Evolutionary conservation across 331 rosid species (phyloP).

Genomic region (Rhamnella rubrinervis): DNA sequence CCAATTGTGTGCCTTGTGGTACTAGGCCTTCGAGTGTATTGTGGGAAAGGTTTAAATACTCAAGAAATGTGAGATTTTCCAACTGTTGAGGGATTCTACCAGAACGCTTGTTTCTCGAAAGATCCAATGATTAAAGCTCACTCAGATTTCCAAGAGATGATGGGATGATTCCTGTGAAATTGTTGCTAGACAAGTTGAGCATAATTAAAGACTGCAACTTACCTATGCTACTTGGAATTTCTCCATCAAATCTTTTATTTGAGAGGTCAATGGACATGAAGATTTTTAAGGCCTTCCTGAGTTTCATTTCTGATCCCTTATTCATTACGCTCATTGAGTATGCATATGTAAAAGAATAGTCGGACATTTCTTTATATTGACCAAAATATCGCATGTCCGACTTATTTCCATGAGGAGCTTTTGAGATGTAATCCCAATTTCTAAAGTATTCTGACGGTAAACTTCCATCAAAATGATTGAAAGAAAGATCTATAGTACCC

Average conservation of each 20-base stretch:
- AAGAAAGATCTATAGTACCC: too few species aligned
- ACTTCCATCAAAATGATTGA: too few species aligned
- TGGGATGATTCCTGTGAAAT: slow-evolving; percentile 12
- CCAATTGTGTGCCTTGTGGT: slow-evolving; percentile 3
- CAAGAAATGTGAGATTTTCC: slow-evolving; percentile 4
- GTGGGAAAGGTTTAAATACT: slow-evolving; percentile 6
- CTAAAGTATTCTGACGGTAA: background rate
- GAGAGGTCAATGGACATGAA: background rate
- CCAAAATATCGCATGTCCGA: background rate
- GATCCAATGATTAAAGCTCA: slow-evolving; percentile 25
- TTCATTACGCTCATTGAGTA: background rate
- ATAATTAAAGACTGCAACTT: background rate
- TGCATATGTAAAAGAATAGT: background rate
- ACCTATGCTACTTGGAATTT: background rate
- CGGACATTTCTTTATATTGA: too few species aligned
- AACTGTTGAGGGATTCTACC: slow-evolving; percentile 12
- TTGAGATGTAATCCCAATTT: background rate
- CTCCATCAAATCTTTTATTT: background rate
- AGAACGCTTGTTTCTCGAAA: slow-evolving; percentile 8
- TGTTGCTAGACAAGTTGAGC: slow-evolving; percentile 22
- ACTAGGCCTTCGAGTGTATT: slow-evolving; percentile 15
- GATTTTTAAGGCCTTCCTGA: background rate
- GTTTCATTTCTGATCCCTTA: background rate
- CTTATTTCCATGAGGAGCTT: background rate
- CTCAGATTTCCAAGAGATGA: background rate